A percentile compares a stretch with the other conserved stretches of the same genome.
Evolutionary conservation across 2,329 filamentous ascomycete species (phyloP).

Genomic region (Parastagonospora nodorum): DNA sequence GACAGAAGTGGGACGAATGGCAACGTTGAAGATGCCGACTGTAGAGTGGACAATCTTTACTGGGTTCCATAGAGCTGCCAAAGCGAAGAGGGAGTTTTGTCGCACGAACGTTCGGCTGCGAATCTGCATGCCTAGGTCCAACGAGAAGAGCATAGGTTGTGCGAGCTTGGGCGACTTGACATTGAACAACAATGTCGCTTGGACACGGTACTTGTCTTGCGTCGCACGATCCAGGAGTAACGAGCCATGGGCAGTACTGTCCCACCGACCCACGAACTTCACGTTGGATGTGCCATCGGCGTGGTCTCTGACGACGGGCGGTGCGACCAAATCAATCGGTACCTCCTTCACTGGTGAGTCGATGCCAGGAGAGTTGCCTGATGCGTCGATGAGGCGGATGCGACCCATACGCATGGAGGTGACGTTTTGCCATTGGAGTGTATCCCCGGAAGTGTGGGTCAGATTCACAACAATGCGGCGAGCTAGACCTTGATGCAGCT

Average conservation of each 20-base stretch:
- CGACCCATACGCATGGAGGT: conserved; percentile 76
- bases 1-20: conserved; percentile 84
- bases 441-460: conserved; percentile 88
- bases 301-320: conserved; percentile 81
- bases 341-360: conserved; percentile 74
- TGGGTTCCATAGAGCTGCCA: conserved; percentile 81
- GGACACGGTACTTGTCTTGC: conserved; percentile 88
- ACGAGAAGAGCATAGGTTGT: conserved; percentile 85
- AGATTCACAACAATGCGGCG: conserved; percentile 84
- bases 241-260: conserved; percentile 90
- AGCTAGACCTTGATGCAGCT: conserved; percentile 93
- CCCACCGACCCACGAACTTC: conserved; percentile 91
- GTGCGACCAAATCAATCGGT: conserved; percentile 73
- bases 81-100: conserved; percentile 81
- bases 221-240: conserved; percentile 93
- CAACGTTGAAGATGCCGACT: conserved; percentile 83
- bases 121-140: conserved; percentile 82
- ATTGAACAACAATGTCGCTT: conserved; percentile 86
- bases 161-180: conserved; percentile 80
- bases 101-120: conserved; percentile 82
- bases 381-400: conserved; percentile 81
- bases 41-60: conserved; percentile 86
- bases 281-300: conserved; percentile 89
- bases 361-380: conserved; percentile 82
- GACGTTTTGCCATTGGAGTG: conserved; percentile 86